Evolutionary conservation across 176 grass and related monocot genomes (phyloP).

Genomic region (Tillandsia leiboldiana): DNA sequence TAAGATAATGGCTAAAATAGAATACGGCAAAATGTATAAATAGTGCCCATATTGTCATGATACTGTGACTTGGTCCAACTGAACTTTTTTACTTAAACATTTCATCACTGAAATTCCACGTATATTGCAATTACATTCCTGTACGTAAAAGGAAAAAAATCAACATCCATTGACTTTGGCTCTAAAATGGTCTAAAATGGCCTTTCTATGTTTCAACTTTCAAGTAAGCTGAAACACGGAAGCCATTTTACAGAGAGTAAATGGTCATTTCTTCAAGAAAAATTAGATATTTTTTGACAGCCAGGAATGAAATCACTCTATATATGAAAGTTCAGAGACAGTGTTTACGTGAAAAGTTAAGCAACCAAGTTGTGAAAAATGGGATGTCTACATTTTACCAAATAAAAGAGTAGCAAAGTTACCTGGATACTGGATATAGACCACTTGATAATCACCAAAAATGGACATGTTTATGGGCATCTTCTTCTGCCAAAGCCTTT

Average conservation of each 20-base stretch:
- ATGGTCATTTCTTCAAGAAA: no score
- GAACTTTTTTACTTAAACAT: no score
- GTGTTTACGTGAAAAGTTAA: no score
- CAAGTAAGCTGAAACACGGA: no score
- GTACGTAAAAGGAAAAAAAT: slow-evolving; percentile 1
- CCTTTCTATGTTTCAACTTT: no score
- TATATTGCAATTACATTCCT: background rate
- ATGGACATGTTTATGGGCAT: slow-evolving; percentile 46
- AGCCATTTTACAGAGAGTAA: no score
- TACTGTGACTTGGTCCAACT: background rate
- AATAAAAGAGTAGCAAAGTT: slow-evolving; percentile 4
- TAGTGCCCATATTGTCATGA: background rate
- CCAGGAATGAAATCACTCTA: no score
- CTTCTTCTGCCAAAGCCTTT: slow-evolving; percentile 69
- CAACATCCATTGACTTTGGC: background rate
- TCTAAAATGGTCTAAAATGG: background rate
- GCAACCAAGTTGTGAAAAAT: no score
- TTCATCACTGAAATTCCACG: no score
- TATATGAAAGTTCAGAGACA: no score
- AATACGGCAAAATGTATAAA: background rate
- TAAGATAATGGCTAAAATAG: background rate
- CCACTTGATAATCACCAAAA: slow-evolving; percentile 58
- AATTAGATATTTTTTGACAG: no score
- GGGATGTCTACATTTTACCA: no score
- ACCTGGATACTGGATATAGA: slow-evolving; percentile 72